Evolutionary conservation across 306 rosid genomes (phyloP).

Genomic region (cucumber (Cucumis sativus)): DNA sequence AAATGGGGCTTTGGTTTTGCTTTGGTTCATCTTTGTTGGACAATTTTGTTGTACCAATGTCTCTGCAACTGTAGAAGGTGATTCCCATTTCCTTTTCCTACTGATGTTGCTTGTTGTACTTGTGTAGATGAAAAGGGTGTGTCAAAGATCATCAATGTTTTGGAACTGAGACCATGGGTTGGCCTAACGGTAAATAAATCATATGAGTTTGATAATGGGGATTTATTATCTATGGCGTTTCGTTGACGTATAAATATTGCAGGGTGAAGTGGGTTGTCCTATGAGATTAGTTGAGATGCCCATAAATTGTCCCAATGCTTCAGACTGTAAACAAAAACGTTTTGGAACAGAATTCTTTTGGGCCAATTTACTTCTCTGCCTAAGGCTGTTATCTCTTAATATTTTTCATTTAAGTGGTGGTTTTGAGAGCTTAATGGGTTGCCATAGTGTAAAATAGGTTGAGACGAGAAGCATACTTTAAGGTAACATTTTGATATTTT

Average conservation of each 20-base stretch:
- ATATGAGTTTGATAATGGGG: too few relatives aligned
- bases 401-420: not conserved
- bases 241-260: too few relatives aligned
- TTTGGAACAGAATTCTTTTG: not conserved
- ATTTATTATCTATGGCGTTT: too few relatives aligned
- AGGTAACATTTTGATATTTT: not conserved
- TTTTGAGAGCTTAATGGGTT: not conserved
- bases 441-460: not conserved
- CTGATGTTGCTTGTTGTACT: not conserved
- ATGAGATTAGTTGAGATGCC: too few relatives aligned
- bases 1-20: not conserved
- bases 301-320: too few relatives aligned
- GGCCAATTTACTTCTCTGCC: not conserved
- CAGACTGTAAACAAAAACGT: too few relatives aligned
- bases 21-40: not conserved
- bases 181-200: too few relatives aligned
- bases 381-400: not conserved
- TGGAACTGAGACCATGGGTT: not conserved
- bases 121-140: not conserved
- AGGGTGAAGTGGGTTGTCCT: too few relatives aligned
- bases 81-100: not conserved
- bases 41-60: not conserved
- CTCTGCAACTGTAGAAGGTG: conserved; percentile 8
- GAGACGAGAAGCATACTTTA: not conserved
- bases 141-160: not conserved